Base-by-base conservation (phyloP, 148 eudicot genomes). In the Nepenthes gracilis region DNA sequence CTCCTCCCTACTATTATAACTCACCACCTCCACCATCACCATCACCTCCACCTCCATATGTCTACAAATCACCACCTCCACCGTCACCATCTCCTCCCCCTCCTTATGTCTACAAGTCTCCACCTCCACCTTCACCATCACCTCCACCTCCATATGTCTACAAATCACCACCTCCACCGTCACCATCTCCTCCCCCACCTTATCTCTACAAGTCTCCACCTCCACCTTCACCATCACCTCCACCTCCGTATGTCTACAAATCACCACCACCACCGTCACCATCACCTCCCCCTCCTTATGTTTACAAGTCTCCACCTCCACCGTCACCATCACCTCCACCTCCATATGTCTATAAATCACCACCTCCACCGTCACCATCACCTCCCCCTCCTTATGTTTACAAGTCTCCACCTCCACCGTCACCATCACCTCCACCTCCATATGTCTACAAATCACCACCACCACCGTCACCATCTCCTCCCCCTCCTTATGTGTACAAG, bases 361-460 rank as follows among this genome's bases (percentile, higher is more conserved):
- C 76, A 2, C 72, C 72, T 1, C 75, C 70, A 33, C 69, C 65
- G 8, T 7, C 57, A 0, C 51, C 12, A 12, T 48, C 69, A 12
- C 74, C 75, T 8, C 74, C 61, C 1, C 57, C 74, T 5, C 69
- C 69, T 2, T 54, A 59, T 32, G 5, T n/a, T 6, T 70, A 64
- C 52, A 47, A 54, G 13, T 70, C 74, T 2, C 64, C 69, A 10
- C 74, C 74, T 0, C 65, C 61, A 5, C 65, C 69, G 1, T 8
- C 43, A 13, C 54, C 9, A 1, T 58, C 68, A 15, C 67, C 62
- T 1, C 58, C 64, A 35, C 69, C 68, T 14, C 69, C 74, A 2
- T 64, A 70, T n/a, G 0, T 14, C 1, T 59, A 58, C 40, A 59
- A 60, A 34, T 64, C 68, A 2, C 74, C 69, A 2, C 74, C 69